Conservation (phyloP, 345 rosid species). For the Barbarea vulgaris region DNA sequence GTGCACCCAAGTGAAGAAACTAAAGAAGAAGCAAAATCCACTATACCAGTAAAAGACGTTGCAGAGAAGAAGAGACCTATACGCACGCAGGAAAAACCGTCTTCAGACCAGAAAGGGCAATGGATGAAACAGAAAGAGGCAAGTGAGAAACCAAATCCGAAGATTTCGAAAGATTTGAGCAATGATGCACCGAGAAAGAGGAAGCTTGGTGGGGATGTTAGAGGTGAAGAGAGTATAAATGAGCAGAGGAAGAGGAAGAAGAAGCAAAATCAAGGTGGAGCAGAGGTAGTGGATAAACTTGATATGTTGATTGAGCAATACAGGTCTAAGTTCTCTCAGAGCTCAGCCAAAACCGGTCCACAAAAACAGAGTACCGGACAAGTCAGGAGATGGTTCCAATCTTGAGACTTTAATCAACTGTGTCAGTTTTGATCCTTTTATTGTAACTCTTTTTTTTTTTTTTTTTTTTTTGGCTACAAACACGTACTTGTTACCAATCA, state of each 20-base stretch:
- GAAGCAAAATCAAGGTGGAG: slow-evolving; percentile 44
- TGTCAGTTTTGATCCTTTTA: not conserved
- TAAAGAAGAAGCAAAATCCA: slow-evolving; percentile 28
- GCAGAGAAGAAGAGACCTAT: slow-evolving; percentile 46
- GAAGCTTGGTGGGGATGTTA: slow-evolving; percentile 42
- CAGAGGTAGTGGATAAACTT: slow-evolving; percentile 61
- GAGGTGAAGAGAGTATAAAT: slow-evolving; percentile 40
- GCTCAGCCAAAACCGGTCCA: slow-evolving; percentile 48
- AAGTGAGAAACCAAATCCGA: slow-evolving; percentile 27
- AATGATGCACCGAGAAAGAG: slow-evolving; percentile 42
- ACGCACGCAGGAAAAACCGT: slow-evolving; percentile 34
- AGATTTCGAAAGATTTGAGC: slow-evolving; percentile 35
- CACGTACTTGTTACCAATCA: not conserved
- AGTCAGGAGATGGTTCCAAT: slow-evolving; percentile 68
- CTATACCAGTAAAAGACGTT: slow-evolving; percentile 15
- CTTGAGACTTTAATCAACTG: slow-evolving; percentile 31
- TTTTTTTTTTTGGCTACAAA: not conserved
- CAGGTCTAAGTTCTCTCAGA: slow-evolving; percentile 64
- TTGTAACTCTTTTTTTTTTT: not conserved
- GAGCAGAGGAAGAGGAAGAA: slow-evolving; percentile 51
- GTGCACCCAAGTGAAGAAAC: slow-evolving; percentile 24
- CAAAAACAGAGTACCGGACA: slow-evolving; percentile 50
- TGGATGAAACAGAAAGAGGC: slow-evolving; percentile 35
- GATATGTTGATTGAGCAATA: slow-evolving; percentile 73
- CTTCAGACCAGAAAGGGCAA: slow-evolving; percentile 41